Percentiles rank a stretch among this genome's conserved stretches.
phyloP scores from a whole-genome alignment of 768 basidiomycete genomes.

The Lactifluus subvellereus region DNA sequence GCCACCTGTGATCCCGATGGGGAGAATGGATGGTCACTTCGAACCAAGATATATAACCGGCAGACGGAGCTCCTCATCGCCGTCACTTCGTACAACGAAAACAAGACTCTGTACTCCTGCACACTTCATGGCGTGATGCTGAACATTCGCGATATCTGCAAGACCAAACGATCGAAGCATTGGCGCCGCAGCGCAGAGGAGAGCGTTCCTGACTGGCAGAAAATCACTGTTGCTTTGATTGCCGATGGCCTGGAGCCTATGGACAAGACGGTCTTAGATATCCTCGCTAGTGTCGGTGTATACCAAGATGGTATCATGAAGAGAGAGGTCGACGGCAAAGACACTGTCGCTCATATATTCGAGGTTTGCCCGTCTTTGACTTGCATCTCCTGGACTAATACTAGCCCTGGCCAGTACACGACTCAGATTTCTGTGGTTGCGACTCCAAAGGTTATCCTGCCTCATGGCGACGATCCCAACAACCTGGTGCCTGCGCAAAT shows the following conservation, averaged over 20 bases:
- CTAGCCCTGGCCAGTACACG: conserved; percentile 63
- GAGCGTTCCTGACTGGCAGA: conserved; percentile 84
- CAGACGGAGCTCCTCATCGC: conserved; percentile 92
- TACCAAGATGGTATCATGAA: conserved; percentile 97
- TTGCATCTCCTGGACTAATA: conserved; percentile 4
- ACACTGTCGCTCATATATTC: conserved; percentile 91
- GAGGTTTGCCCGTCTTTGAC: conserved; percentile 47
- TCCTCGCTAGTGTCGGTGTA: conserved; percentile 84
- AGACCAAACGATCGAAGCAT: conserved; percentile 89
- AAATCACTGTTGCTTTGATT: conserved; percentile 83
- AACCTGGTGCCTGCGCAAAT: conserved; percentile 92
- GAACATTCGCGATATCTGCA: conserved; percentile 97
- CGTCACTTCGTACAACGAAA: conserved; percentile 90
- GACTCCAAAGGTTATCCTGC: conserved; percentile 84
- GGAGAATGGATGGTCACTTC: conserved; percentile 77
- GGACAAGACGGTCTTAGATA: conserved; percentile 90
- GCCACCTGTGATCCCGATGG: conserved; percentile 91
- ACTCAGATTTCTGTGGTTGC: conserved; percentile 93
- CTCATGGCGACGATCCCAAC: conserved; percentile 83
- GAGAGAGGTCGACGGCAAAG: conserved; percentile 82
- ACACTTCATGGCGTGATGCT: conserved; percentile 96
- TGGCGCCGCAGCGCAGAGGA: conserved; percentile 82
- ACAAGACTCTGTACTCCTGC: conserved; percentile 82
- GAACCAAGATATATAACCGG: conserved; percentile 79
- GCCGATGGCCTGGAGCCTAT: conserved; percentile 91